Conservation (phyloP, 1,139 yeast genomes). For the Debaryomyces coudertii region DNA sequence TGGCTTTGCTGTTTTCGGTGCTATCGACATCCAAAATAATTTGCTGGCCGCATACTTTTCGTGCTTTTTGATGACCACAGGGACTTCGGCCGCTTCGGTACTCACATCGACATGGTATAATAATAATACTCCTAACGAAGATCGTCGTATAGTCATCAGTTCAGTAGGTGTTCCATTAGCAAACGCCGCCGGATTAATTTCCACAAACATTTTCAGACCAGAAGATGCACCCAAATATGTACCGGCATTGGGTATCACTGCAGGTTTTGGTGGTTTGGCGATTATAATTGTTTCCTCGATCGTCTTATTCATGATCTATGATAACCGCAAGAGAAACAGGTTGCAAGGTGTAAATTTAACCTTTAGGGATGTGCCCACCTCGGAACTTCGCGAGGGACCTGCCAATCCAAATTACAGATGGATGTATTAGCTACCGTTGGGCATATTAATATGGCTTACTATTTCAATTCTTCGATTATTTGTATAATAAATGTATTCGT, state of each 20-base stretch:
- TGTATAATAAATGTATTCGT: conserved; percentile 1
- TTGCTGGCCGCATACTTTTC: conserved; percentile 46
- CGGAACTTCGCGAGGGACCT: conserved; percentile 48
- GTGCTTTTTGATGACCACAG: conserved; percentile 37
- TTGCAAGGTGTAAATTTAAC: conserved; percentile 45
- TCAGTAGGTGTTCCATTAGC: conserved; percentile 37
- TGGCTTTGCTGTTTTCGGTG: conserved; percentile 51
- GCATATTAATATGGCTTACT: neutral
- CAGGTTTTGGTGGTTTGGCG: conserved; percentile 38
- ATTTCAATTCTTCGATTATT: conserved; percentile 1
- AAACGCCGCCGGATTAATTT: conserved; percentile 37
- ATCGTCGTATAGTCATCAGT: conserved; percentile 32
- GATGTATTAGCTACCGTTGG: conserved; percentile 38
- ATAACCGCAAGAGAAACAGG: conserved; percentile 45
- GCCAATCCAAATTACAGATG: conserved; percentile 49
- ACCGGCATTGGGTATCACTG: conserved; percentile 37
- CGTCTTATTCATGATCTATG: conserved; percentile 34
- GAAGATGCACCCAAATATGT: conserved; percentile 35
- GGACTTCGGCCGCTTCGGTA: conserved; percentile 40
- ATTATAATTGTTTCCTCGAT: conserved; percentile 27
- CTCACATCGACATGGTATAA: conserved; percentile 55
- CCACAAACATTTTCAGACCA: conserved; percentile 34
- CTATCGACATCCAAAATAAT: conserved; percentile 40
- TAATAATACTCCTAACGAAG: conserved; percentile 52
- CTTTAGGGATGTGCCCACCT: conserved; percentile 48